These are phyloP conservation scores for Trichophyton mentagrophytes DNA, from an alignment of 2,329 filamentous ascomycete genomes.

Conservation along the genomic window DNA sequence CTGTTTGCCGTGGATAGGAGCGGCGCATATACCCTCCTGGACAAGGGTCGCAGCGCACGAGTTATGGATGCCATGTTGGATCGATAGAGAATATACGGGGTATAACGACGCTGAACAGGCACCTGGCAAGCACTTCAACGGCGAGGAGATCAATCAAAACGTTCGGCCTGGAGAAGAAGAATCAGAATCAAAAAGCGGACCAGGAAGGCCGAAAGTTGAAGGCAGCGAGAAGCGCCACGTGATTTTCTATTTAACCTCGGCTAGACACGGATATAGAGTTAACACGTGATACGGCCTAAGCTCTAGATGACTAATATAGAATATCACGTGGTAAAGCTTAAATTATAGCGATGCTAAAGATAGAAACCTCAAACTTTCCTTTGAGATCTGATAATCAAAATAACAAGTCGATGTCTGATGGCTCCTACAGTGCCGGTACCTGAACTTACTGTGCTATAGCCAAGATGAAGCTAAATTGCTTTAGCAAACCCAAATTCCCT, in stretches of 20 bases:
- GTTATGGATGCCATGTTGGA: slow-evolving; percentile 37
- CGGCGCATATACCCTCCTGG: slow-evolving; percentile 26
- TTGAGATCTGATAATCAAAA: too few species aligned
- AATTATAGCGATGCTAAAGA: neutral
- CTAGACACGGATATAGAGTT: neutral
- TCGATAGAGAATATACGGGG: neutral
- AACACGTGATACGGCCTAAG: neutral
- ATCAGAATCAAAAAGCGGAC: neutral
- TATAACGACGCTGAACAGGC: neutral
- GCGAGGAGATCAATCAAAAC: neutral
- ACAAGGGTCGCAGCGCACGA: slow-evolving; percentile 35
- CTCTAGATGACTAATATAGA: neutral
- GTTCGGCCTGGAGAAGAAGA: neutral
- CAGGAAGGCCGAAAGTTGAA: neutral
- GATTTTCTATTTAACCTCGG: neutral
- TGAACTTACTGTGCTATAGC: too few species aligned
- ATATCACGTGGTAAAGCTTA: neutral
- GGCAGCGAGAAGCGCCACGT: neutral
- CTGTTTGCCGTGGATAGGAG: slow-evolving; percentile 29
- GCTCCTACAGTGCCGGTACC: too few species aligned
- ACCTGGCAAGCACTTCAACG: neutral
- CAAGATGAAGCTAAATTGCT: too few species aligned
- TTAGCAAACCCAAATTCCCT: too few species aligned
- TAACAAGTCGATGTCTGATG: too few species aligned
- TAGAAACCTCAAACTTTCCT: too few species aligned